A percentile compares a stretch with the other conserved stretches of the same genome.
phyloP scores from a whole-genome alignment of 1,284 basidiomycete genomes.

The Trametes sp. region DNA sequence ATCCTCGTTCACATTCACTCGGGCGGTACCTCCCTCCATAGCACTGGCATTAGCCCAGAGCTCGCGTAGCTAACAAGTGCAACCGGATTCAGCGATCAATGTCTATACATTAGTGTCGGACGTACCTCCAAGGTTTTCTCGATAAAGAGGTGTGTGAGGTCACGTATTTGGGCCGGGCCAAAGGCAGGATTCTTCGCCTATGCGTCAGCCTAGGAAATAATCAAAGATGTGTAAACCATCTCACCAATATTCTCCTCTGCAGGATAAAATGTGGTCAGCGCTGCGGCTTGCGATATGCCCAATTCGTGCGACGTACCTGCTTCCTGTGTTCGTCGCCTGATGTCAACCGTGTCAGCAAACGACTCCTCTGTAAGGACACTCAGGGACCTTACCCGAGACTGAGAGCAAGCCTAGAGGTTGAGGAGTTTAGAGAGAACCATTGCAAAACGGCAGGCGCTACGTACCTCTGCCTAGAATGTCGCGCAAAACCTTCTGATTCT shows the following conservation, averaged over 20 bases:
- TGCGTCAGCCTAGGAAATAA: background rate
- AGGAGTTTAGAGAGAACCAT: background rate
- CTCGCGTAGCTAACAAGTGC: conserved; percentile 39
- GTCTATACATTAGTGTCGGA: no score
- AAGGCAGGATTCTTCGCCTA: conserved; percentile 62
- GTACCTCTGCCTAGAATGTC: conserved; percentile 42
- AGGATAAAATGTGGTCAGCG: no score
- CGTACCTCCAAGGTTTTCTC: conserved; percentile 57
- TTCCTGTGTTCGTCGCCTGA: conserved; percentile 25
- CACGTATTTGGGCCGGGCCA: conserved; percentile 59
- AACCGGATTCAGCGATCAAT: no score
- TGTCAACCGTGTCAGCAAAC: no score
- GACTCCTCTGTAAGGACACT: no score
- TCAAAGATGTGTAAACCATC: no score
- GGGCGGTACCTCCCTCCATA: conserved; percentile 20
- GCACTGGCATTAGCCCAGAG: conserved; percentile 34
- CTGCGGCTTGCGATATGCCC: no score
- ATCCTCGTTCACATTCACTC: conserved; percentile 51
- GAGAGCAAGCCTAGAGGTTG: conserved; percentile 5
- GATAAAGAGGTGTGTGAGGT: conserved; percentile 61
- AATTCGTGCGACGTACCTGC: no score
- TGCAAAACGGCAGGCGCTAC: background rate
- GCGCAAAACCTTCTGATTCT: conserved; percentile 31
- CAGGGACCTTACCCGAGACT: conserved; percentile 7
- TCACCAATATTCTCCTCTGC: conserved; percentile 24